phyloP scores from a whole-genome alignment of 345 rosid species.

The Syzygium jambos region DNA sequence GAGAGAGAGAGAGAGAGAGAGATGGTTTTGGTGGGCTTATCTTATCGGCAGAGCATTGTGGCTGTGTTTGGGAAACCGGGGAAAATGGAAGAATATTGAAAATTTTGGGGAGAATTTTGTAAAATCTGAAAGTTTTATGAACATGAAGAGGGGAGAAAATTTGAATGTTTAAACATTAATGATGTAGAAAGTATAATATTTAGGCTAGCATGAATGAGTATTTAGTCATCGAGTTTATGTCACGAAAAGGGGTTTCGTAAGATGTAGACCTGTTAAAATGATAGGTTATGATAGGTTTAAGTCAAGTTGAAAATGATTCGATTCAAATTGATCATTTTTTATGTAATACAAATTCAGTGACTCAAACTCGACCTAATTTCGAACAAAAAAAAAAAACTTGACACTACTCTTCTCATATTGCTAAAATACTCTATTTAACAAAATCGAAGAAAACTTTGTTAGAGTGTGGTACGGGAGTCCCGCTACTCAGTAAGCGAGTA shows the following conservation, averaged over 20 bases:
- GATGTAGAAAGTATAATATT: neutral
- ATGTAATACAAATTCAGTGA: too few species aligned
- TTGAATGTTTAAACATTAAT: neutral
- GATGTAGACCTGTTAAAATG: too few species aligned
- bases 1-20: neutral
- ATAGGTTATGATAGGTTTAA: too few species aligned
- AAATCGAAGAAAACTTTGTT: too few species aligned
- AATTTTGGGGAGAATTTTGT: neutral
- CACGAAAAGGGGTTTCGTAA: too few species aligned
- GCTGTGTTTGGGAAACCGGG: neutral
- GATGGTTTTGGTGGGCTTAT: neutral
- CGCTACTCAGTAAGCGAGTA: too few species aligned
- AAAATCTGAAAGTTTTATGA: neutral
- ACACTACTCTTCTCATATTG: too few species aligned
- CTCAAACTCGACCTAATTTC: too few species aligned
- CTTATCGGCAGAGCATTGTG: slow-evolving; percentile 4
- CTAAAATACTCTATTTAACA: too few species aligned
- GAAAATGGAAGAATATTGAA: neutral
- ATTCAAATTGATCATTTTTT: too few species aligned
- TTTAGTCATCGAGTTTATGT: neutral
- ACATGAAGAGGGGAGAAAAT: neutral
- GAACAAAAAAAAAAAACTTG: too few species aligned
- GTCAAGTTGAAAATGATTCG: fast-evolving
- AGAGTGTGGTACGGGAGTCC: too few species aligned
- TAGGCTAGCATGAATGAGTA: neutral